Conservation (phyloP, 345 rosid species). For the Capsella bursapastoris region DNA sequence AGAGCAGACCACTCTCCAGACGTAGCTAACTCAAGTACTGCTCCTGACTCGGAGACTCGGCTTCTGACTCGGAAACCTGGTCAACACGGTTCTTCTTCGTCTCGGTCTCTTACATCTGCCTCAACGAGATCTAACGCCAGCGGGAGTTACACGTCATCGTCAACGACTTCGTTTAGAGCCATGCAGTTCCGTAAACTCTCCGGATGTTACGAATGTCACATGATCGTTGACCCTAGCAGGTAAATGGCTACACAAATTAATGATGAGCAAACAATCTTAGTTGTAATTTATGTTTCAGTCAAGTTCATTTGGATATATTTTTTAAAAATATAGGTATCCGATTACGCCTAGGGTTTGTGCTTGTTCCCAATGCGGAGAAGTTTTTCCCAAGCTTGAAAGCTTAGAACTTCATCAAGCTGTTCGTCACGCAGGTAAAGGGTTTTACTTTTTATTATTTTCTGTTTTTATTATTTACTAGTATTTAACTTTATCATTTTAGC, state of each 20-base stretch:
- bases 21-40: conserved; percentile 41
- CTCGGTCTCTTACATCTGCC: conserved; percentile 54
- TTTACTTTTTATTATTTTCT: not conserved
- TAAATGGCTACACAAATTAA: conserved; percentile 26
- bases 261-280: not conserved
- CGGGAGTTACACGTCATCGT: conserved; percentile 45
- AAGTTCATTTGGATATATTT: not conserved
- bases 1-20: conserved; percentile 94
- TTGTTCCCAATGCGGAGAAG: conserved; percentile 92
- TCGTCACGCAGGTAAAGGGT: conserved; percentile 86
- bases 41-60: conserved; percentile 66
- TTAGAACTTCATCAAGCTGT: conserved; percentile 94
- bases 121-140: conserved; percentile 61
- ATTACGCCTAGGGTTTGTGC: conserved; percentile 69
- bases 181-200: conserved; percentile 97
- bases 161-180: conserved; percentile 68
- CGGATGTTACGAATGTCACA: conserved; percentile 95
- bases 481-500: conserved; percentile 10
- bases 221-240: conserved; percentile 96
- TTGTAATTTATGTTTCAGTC: not conserved
- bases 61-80: conserved; percentile 58
- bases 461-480: not conserved
- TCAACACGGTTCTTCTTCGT: conserved; percentile 47
- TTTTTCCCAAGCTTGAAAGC: conserved; percentile 90
- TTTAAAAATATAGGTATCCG: conserved; percentile 57